A percentile compares a stretch with the other conserved stretches of the same genome.
phyloP scores from a whole-genome alignment of 371 early-diverging fungal genomes.

The Mortierella sp. region DNA sequence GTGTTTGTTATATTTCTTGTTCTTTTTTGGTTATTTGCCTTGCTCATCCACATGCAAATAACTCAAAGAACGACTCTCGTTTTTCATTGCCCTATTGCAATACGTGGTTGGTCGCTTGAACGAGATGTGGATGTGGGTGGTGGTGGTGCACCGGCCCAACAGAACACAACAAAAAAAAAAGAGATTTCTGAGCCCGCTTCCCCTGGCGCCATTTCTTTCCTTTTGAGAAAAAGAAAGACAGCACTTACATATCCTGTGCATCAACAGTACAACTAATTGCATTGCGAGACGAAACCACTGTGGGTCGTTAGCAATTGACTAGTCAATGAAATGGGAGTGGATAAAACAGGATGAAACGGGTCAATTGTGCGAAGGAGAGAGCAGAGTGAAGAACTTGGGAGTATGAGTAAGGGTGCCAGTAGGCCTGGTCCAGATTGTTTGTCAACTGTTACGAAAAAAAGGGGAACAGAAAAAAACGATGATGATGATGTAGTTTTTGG shows the following conservation, averaged over 20 bases:
- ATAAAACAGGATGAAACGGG: constrained; percentile 5
- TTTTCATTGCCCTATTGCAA: neutral
- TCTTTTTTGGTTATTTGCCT: neutral
- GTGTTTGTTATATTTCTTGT: neutral
- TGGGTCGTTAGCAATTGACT: neutral
- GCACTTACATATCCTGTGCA: too few relatives aligned
- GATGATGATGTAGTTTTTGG: too few relatives aligned
- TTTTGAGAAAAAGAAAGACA: neutral
- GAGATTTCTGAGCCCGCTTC: constrained; percentile 1
- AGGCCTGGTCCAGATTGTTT: neutral
- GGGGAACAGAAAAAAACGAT: neutral
- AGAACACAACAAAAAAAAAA: neutral
- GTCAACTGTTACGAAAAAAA: neutral
- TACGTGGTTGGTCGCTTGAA: neutral
- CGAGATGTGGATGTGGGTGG: neutral
- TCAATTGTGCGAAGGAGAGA: neutral
- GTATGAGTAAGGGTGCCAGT: neutral
- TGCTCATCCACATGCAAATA: neutral
- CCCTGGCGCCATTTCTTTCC: neutral
- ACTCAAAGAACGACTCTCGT: too few relatives aligned
- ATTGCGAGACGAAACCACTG: neutral
- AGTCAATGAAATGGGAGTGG: neutral
- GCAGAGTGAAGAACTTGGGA: neutral
- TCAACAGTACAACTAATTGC: neutral
- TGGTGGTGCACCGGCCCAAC: constrained; percentile 10